Evolutionary conservation across 306 rosid species (phyloP), one percentile per base, ranked within the genome.

Genomic region (Datisca glomerata): DNA sequence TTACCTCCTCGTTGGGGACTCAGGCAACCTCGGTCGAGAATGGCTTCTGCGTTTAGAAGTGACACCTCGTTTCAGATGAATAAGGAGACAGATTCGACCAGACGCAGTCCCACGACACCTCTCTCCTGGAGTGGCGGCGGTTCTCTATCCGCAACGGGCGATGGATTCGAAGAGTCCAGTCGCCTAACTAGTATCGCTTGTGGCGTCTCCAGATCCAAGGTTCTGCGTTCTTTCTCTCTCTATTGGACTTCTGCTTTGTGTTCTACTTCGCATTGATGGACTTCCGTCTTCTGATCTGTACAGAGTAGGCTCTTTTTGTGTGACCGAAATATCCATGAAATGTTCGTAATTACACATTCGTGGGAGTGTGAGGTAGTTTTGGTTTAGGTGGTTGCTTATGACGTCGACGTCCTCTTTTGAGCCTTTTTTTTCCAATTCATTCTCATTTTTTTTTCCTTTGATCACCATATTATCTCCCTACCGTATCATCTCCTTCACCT

Each of bases 101-200:
- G 91, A 75, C 63, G 72, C 44, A 80, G 91, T 45, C 91, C 91
- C 0, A 75, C 81, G 34, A 80, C 85, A 0, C 92, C 85, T 0
- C 81, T 80, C 45, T 80, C 85, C 3, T 80, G 91, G 91, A 75
- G 83, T 25, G 76, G 66, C 0, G 80, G 56, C 21, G 59, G 67
- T 6, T 71, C 89, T 2, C 73, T 79, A 0, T 71, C 89, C 37
- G 54, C 61, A 43, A 70, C 78, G 34, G 68, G 74, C 51, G 89
- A 74, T 19, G 74, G 69, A 42, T 74, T 34, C 37, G 83, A 79
- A 41, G 71, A 71, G 2, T 70, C 72, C 48, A 62, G 51, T 49
- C 73, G 57, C 12, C 62, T 46, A 4, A 18, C 56, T 27, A 10
- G 8, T 24, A 16, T 51, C 41, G 37, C 60, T 33, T 41, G 16